Percentiles rank a stretch among this genome's conserved stretches.
phyloP scores from a whole-genome alignment of 306 rosid species.

The Prinsepia uniflora region DNA sequence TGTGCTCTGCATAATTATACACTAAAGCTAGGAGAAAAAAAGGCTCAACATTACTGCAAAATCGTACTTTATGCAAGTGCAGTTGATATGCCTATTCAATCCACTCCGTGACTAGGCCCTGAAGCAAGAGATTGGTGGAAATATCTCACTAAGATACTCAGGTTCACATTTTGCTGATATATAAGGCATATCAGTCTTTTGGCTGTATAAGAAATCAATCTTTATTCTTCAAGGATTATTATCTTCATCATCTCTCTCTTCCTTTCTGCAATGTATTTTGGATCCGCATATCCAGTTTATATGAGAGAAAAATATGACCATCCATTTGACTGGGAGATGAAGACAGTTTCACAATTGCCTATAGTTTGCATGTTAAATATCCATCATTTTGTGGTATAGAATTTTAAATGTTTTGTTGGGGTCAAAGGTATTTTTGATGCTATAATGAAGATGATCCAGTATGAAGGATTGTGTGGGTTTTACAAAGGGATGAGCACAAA shows the following conservation, averaged over 20 bases:
- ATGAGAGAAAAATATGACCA: neutral
- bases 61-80: neutral
- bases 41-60: neutral
- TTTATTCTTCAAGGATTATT: conserved; percentile 3
- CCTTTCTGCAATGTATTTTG: neutral
- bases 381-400: conserved; percentile 4
- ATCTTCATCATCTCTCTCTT: neutral
- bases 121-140: conserved; percentile 81
- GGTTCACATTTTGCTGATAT: conserved; percentile 43
- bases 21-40: neutral
- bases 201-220: neutral
- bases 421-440: conserved; percentile 69
- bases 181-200: conserved; percentile 1
- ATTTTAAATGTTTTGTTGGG: neutral
- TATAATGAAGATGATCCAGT: conserved; percentile 60
- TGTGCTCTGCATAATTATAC: conserved; percentile 10
- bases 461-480: conserved; percentile 70
- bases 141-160: conserved; percentile 71
- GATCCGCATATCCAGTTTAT: neutral
- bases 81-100: neutral
- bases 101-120: conserved; percentile 13
- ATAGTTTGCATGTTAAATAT: neutral
- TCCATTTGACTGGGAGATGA: neutral
- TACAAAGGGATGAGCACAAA: conserved; percentile 87
- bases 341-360: neutral